A percentile compares a stretch with the other conserved stretches of the same genome.
These are phyloP conservation scores for Neurospora sp. DNA, from an alignment of 495 filamentous ascomycete genomes.

Conservation along the genomic window DNA sequence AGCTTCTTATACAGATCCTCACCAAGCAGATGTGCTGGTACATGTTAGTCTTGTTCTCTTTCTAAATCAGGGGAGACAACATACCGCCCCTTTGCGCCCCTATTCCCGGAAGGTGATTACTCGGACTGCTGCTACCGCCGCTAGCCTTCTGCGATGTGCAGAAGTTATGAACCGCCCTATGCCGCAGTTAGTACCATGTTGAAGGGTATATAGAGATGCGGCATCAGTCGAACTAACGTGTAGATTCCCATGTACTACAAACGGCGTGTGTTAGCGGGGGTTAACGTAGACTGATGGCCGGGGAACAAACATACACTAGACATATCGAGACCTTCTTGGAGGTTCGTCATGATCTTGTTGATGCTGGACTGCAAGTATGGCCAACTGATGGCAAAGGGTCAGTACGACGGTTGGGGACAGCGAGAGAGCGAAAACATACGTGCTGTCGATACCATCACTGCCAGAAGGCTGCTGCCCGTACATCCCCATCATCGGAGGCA, in stretches of 20 bases:
- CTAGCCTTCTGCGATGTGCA: slow-evolving; percentile 96
- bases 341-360: slow-evolving; percentile 81
- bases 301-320: slow-evolving; percentile 50
- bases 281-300: neutral
- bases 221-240: slow-evolving; percentile 49
- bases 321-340: slow-evolving; percentile 90
- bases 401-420: neutral
- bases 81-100: slow-evolving; percentile 70
- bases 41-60: slow-evolving; percentile 1
- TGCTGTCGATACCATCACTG: slow-evolving; percentile 74
- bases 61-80: slow-evolving; percentile 10
- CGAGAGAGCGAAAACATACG: slow-evolving; percentile 44
- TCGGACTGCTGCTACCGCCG: slow-evolving; percentile 13
- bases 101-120: slow-evolving; percentile 11
- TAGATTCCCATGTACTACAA: slow-evolving; percentile 88
- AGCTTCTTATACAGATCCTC: slow-evolving; percentile 94
- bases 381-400: slow-evolving; percentile 51
- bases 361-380: slow-evolving; percentile 77
- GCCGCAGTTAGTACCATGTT: slow-evolving; percentile 6
- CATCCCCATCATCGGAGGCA: slow-evolving; percentile 25
- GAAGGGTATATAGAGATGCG: slow-evolving; percentile 9
- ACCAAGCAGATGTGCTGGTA: slow-evolving; percentile 76
- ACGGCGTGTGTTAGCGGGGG: slow-evolving; percentile 5
- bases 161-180: slow-evolving; percentile 92
- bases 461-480: slow-evolving; percentile 41